Evolutionary conservation across 164 flowering plant species (phyloP).

Genomic region (Vitis amurensis): DNA sequence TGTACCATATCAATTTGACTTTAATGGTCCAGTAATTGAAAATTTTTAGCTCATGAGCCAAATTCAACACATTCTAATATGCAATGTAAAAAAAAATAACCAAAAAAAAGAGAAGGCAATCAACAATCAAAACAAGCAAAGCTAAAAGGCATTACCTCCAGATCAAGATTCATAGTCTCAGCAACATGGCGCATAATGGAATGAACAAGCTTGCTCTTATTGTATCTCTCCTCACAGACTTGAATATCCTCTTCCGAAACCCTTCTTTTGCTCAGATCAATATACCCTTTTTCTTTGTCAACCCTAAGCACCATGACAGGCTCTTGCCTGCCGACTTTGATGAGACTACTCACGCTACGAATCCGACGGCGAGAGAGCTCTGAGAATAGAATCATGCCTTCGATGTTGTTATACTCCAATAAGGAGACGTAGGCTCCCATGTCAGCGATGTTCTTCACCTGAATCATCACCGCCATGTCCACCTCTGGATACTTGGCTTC

Average conservation of each 20-base stretch:
- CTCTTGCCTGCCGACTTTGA: conserved; percentile 88
- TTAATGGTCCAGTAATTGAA: too few relatives aligned
- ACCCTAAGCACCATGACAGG: conserved; percentile 97
- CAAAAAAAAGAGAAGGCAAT: not conserved
- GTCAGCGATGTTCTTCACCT: conserved; percentile 90
- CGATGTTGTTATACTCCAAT: conserved; percentile 94
- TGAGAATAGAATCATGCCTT: conserved; percentile 92
- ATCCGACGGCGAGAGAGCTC: conserved; percentile 96
- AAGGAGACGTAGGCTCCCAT: conserved; percentile 92
- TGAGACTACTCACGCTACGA: conserved; percentile 80
- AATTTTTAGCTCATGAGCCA: too few relatives aligned
- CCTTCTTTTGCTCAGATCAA: conserved; percentile 85
- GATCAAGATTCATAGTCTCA: conserved; percentile 72
- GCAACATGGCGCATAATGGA: conserved; percentile 96
- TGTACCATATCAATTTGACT: too few relatives aligned
- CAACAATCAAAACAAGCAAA: not conserved
- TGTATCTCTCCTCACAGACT: conserved; percentile 86
- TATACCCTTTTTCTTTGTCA: conserved; percentile 86
- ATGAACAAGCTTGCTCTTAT: conserved; percentile 96
- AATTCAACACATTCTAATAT: too few relatives aligned
- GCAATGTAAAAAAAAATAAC: not conserved
- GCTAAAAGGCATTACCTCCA: conserved; percentile 53
- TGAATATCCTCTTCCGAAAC: conserved; percentile 88
- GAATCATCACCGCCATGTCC: conserved; percentile 94
- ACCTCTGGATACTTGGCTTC: conserved; percentile 88